phyloP scores from a whole-genome alignment of 345 rosid genomes.

The Salix koriyanagi region DNA sequence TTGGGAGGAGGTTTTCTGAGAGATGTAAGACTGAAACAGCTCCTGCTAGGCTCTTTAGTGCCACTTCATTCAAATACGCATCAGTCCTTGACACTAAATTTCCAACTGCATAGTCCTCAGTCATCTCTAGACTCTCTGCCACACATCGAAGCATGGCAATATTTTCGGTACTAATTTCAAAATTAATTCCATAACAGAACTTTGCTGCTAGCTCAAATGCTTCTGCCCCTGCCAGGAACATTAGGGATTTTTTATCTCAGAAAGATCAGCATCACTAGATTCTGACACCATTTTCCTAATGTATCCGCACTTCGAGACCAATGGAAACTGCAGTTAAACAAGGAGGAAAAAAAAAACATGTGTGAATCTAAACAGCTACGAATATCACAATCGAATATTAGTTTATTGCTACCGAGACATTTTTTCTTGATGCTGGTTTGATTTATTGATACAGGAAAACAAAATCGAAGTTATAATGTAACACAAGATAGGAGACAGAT shows the following conservation, averaged over 20 bases:
- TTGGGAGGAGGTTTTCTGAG: constrained; percentile 49
- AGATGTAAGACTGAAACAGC: constrained; percentile 59
- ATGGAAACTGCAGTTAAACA: constrained; percentile 60
- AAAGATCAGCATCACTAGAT: constrained; percentile 54
- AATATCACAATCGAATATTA: background rate
- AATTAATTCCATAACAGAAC: constrained; percentile 88
- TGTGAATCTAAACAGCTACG: background rate
- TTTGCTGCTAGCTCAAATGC: constrained; percentile 86
- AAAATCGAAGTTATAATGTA: background rate
- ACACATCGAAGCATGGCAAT: constrained; percentile 70
- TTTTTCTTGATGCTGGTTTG: background rate
- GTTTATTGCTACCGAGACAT: background rate
- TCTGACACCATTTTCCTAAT: constrained; percentile 62
- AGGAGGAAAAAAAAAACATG: background rate
- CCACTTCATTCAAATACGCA: constrained; percentile 73
- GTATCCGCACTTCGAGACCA: constrained; percentile 71
- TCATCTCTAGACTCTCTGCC: constrained; percentile 90
- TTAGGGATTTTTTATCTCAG: constrained; percentile 49
- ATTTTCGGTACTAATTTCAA: constrained; percentile 75
- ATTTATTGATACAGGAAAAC: background rate
- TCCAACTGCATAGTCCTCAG: constrained; percentile 68
- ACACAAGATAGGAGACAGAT: background rate
- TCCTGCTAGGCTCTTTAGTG: constrained; percentile 63
- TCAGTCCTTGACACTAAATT: constrained; percentile 69
- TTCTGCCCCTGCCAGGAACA: constrained; percentile 66